phyloP scores from a whole-genome alignment of 2,329 filamentous ascomycete species.

The Alternaria sp. region DNA sequence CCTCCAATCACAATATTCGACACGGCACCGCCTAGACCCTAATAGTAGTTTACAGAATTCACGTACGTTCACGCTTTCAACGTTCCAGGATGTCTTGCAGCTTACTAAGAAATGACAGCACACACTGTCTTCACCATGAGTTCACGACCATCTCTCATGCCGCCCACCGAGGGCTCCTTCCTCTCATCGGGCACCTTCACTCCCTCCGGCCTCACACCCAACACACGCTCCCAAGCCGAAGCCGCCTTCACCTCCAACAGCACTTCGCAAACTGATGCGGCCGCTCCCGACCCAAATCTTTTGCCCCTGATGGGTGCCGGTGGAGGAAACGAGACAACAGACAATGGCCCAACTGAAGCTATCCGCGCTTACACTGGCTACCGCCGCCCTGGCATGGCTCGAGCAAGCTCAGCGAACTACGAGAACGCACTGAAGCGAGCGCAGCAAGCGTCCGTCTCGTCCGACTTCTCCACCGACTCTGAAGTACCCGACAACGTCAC shows the following conservation, averaged over 20 bases:
- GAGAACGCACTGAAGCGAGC: slow-evolving; percentile 32
- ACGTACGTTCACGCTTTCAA: neutral
- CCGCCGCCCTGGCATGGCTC: slow-evolving; percentile 26
- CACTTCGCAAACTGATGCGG: slow-evolving; percentile 42
- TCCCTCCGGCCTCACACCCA: slow-evolving; percentile 45
- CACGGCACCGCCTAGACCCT: neutral
- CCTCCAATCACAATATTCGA: neutral
- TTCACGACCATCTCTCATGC: slow-evolving; percentile 24
- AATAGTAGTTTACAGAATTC: neutral
- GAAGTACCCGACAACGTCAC: slow-evolving; percentile 17
- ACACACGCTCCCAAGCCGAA: slow-evolving; percentile 45
- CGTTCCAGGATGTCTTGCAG: neutral
- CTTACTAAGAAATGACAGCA: neutral
- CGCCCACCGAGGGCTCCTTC: slow-evolving; percentile 25
- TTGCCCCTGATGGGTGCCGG: slow-evolving; percentile 5
- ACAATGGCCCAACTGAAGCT: slow-evolving; percentile 28
- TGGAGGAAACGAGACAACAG: slow-evolving; percentile 7
- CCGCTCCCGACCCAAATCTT: slow-evolving; percentile 37
- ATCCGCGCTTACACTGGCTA: slow-evolving; percentile 32
- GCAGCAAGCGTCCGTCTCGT: slow-evolving; percentile 32
- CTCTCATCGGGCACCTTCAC: slow-evolving; percentile 28
- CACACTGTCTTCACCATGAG: slow-evolving; percentile 18
- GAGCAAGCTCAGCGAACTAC: slow-evolving; percentile 43
- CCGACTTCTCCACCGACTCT: slow-evolving; percentile 27
- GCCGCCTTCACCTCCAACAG: slow-evolving; percentile 41